These are phyloP conservation scores for Prillingera fragicola DNA, from an alignment of 1,284 basidiomycete species.

Conservation along the genomic window DNA sequence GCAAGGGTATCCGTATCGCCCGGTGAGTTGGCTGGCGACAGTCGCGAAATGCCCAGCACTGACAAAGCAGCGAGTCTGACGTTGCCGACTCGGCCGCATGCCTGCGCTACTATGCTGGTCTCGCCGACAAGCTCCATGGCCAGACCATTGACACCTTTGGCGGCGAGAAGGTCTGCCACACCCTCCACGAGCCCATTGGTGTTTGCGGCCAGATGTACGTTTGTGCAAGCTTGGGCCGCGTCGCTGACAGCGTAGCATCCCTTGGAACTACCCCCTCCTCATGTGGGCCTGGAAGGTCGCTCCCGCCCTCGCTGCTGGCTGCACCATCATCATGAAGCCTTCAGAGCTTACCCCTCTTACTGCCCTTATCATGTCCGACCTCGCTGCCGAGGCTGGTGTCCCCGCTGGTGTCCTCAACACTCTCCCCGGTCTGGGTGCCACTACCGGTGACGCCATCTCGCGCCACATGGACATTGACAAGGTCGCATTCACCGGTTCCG, in stretches of 20 bases:
- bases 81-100: conserved; percentile 74
- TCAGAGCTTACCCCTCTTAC: conserved; percentile 87
- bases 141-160: conserved; percentile 40
- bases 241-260: conserved; percentile 56
- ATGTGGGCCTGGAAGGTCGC: conserved; percentile 93
- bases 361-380: conserved; percentile 58
- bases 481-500: conserved; percentile 56
- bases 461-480: conserved; percentile 76
- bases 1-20: conserved; percentile 74
- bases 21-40: conserved; percentile 46
- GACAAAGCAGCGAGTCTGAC: conserved; percentile 65
- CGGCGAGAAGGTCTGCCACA: conserved; percentile 71
- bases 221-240: neutral
- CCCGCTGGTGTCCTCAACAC: conserved; percentile 91
- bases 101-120: conserved; percentile 68
- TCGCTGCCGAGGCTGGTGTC: conserved; percentile 56
- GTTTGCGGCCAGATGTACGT: conserved; percentile 83
- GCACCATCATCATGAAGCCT: conserved; percentile 56
- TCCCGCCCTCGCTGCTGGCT: conserved; percentile 70
- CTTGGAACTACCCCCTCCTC: conserved; percentile 86
- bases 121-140: conserved; percentile 62
- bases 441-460: conserved; percentile 78
- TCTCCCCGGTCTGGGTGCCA: conserved; percentile 69
- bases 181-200: conserved; percentile 86
- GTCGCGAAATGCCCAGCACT: conserved; percentile 20